Conservation (phyloP, 1,284 basidiomycete genomes). For the Sphaerobolus stellatus region DNA sequence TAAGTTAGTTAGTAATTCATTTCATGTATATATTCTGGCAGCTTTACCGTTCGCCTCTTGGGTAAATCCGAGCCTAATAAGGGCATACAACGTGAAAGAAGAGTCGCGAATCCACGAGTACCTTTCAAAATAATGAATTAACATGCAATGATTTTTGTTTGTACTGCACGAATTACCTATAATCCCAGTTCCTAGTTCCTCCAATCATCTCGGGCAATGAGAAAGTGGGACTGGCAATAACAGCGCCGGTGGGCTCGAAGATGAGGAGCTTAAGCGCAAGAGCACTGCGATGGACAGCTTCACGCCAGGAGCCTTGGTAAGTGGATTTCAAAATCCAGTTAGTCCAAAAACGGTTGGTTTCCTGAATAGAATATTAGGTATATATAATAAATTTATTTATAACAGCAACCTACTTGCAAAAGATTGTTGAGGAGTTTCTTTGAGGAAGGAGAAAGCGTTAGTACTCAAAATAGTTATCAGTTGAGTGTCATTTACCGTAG, state of each 20-base stretch:
- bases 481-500: slow-evolving; percentile 46
- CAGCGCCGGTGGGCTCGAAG: slow-evolving; percentile 84
- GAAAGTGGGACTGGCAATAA: slow-evolving; percentile 92
- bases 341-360: slow-evolving; percentile 86
- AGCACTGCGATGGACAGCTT: slow-evolving; percentile 84
- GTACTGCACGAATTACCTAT: slow-evolving; percentile 13
- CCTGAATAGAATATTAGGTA: slow-evolving; percentile 32
- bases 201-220: slow-evolving; percentile 89
- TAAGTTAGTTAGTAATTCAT: slow-evolving; percentile 14
- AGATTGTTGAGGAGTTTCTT: slow-evolving; percentile 55
- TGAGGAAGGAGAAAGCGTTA: background rate
- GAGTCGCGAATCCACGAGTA: slow-evolving; percentile 89
- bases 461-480: slow-evolving; percentile 5
- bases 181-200: slow-evolving; percentile 80
- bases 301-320: slow-evolving; percentile 91
- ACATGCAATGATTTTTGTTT: background rate
- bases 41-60: slow-evolving; percentile 76
- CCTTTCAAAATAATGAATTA: slow-evolving; percentile 43
- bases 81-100: slow-evolving; percentile 88
- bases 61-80: slow-evolving; percentile 88
- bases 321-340: slow-evolving; percentile 80
- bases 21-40: slow-evolving; percentile 12
- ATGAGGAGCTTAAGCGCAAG: slow-evolving; percentile 86
- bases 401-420: slow-evolving; percentile 43
- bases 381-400: background rate